Conservation (phyloP, 2,329 filamentous ascomycete species). For the Aspergillus oerlinghausenensis region DNA sequence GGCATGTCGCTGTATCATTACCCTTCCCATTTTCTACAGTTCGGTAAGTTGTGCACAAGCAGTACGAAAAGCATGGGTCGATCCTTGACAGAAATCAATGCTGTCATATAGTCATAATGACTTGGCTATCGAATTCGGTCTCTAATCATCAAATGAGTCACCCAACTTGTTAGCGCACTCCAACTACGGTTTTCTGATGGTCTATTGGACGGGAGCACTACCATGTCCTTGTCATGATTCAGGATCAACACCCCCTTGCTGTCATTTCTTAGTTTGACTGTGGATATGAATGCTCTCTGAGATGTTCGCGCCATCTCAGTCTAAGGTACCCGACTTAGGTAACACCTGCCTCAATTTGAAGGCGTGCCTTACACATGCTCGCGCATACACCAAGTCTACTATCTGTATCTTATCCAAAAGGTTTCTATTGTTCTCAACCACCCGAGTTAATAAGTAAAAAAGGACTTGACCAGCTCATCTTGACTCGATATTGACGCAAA, state of each 20-base stretch:
- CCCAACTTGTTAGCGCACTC: neutral
- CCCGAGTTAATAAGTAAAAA: neutral
- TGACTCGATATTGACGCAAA: neutral
- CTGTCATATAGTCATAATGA: neutral
- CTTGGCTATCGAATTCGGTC: neutral
- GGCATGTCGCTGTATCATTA: too few species aligned
- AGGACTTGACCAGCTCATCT: neutral
- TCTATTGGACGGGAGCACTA: neutral
- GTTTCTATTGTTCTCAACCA: neutral
- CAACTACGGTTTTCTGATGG: neutral
- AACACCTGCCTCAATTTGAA: neutral
- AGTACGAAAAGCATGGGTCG: too few species aligned
- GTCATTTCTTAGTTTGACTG: neutral
- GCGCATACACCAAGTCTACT: neutral
- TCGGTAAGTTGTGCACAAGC: too few species aligned
- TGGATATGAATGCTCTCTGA: neutral
- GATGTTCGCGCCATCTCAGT: slow-evolving; percentile 10
- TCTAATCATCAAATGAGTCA: neutral
- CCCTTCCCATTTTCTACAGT: too few species aligned
- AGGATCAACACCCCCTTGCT: neutral
- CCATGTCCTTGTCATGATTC: neutral
- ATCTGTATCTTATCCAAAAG: neutral
- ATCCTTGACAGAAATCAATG: too few species aligned
- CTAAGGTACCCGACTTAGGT: slow-evolving; percentile 15
- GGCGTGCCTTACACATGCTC: neutral